Base-by-base conservation (phyloP, 2,329 filamentous ascomycete genomes). In the Emergomyces pasteurianus region DNA sequence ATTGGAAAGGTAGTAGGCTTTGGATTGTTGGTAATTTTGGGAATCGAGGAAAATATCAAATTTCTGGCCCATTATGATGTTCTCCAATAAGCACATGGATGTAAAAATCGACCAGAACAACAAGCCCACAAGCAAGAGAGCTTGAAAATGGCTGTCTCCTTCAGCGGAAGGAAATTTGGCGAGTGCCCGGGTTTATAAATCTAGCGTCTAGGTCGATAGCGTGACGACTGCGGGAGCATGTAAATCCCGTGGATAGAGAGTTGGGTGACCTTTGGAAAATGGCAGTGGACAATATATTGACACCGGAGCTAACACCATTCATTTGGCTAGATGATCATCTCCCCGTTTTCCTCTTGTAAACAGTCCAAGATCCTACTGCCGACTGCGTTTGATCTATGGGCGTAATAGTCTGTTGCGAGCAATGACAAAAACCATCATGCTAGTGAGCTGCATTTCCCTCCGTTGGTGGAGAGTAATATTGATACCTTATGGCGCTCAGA, bases 401-500 rank as follows among this genome's bases (percentile, higher is more conserved):
- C 28, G 28, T 7, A 34, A 12, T 9, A 10, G 26, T 50, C 47
- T 34, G 9, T 18, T 16, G 12, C 28, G 14, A 10, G 2, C 18
- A 36, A n/a, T 52, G 49, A 12, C 31, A 34, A n/a, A 8, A 21
- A n/a, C 5, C 10, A 16, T 28, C 49, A 21, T n/a, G 26, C 26
- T 10, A 36, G 49, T 10, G 49, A 36, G 5, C 34, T 43, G 2
- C n/a, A 18, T 43, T 34, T 5, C 34, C 16, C 34, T 40, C 52
- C n/a, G 6, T 38, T 8, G 18, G 18, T 21, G 31, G 49, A n/a
- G 34, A 16, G 40, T 14, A 34, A 43, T 46, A 18, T 31, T 16
- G 18, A 36, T 42, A 9, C 4, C 26, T 26, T 16, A 53, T n/a
- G 16, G 14, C 21, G 23, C 34, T 71, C 68, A 77, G 31, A 78